Evolutionary conservation across 2,329 filamentous ascomycete genomes (phyloP).

Genomic region (Neonectria neomacrospora): DNA sequence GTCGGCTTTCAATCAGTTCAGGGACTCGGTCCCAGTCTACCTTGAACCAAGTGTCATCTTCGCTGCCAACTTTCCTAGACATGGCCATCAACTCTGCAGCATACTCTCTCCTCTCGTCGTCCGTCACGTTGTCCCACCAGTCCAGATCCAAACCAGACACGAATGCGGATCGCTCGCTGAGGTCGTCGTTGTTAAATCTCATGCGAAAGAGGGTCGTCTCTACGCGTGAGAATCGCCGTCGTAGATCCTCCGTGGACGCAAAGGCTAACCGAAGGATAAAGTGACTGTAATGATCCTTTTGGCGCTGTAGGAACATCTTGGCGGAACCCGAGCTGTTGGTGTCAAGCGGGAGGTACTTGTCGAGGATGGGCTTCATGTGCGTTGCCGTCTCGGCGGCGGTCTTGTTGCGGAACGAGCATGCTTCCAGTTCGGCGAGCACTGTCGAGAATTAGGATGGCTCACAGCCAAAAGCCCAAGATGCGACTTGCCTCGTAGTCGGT

Average conservation of each 20-base stretch:
- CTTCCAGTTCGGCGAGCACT: conserved; percentile 91
- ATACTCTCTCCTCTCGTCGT: conserved; percentile 78
- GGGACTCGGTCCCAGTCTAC: conserved; percentile 95
- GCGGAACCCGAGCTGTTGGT: conserved; percentile 73
- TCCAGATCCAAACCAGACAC: conserved; percentile 81
- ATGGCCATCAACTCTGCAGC: conserved; percentile 69
- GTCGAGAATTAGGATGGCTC: conserved; percentile 27
- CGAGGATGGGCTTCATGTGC: conserved; percentile 87
- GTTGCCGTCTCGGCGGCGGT: conserved; percentile 80
- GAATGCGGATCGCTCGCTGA: conserved; percentile 78
- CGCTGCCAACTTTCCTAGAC: conserved; percentile 55
- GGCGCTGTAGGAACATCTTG: conserved; percentile 76
- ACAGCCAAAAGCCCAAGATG: fast-evolving
- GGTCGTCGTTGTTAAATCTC: conserved; percentile 81
- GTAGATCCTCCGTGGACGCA: conserved; percentile 87
- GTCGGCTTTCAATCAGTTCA: conserved; percentile 83
- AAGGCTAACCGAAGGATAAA: conserved; percentile 97
- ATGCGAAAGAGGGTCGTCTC: conserved; percentile 92
- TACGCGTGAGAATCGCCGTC: conserved; percentile 84
- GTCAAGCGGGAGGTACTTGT: conserved; percentile 86
- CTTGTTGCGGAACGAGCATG: conserved; percentile 94
- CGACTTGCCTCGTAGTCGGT: conserved; percentile 78
- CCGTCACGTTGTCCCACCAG: conserved; percentile 88
- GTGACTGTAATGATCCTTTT: conserved; percentile 97
- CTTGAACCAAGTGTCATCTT: conserved; percentile 94